These are phyloP conservation scores for Carnegiea gigantea DNA, from an alignment of 179 eudicot genomes.

Conservation along the genomic window DNA sequence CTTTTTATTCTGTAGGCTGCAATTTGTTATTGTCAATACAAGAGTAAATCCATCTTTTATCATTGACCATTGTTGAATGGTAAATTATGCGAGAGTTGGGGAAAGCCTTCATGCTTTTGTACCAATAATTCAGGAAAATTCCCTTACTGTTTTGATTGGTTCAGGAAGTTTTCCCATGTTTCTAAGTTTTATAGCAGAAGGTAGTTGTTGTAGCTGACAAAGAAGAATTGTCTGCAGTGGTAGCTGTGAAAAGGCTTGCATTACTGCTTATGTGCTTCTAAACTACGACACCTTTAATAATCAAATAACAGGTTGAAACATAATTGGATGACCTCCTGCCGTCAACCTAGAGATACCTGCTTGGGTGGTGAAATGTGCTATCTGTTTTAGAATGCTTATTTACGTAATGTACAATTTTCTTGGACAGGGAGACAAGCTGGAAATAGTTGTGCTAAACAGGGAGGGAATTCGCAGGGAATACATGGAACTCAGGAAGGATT, in stretches of 20 bases:
- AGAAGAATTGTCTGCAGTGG: not conserved
- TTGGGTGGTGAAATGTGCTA: not conserved
- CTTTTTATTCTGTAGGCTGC: conserved; percentile 3
- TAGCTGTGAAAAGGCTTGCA: not conserved
- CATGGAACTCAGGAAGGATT: conserved; percentile 84
- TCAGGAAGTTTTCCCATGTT: not conserved
- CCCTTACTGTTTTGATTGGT: not conserved
- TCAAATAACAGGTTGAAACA: not conserved
- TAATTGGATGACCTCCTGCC: not conserved
- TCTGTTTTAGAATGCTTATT: not conserved
- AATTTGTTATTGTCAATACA: conserved; percentile 3
- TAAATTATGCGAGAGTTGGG: not conserved
- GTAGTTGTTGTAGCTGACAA: not conserved
- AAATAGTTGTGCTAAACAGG: conserved; percentile 61
- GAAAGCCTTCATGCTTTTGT: not conserved
- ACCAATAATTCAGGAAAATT: not conserved
- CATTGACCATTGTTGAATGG: not conserved
- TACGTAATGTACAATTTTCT: conserved; percentile 5
- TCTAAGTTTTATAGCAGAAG: not conserved
- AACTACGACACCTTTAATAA: not conserved
- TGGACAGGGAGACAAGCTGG: conserved; percentile 86
- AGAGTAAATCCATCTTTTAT: not conserved
- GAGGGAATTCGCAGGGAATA: conserved; percentile 61
- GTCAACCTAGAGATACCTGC: not conserved
- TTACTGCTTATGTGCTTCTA: not conserved